Base-by-base conservation (phyloP, 2,329 filamentous ascomycete species). In the Fusarium mexicanum region DNA sequence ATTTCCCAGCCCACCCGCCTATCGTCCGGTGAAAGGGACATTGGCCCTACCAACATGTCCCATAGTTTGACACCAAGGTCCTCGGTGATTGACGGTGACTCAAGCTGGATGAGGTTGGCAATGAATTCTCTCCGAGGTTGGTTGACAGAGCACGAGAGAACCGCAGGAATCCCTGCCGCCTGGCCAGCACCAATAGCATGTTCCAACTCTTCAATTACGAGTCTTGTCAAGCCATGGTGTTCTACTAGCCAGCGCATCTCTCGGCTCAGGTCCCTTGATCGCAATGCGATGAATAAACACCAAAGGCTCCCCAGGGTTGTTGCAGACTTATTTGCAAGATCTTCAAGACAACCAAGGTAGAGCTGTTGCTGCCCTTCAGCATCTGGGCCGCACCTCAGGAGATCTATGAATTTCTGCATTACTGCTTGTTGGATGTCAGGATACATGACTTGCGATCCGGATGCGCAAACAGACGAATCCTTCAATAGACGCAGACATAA, bases 291-390 rank as follows among this genome's bases (percentile, higher is more conserved):
- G 58, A 80, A 84, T 53, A 94, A 84, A 22, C 91, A 91, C 78
- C 91, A 92, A 26, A 95, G 87, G 75, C 93, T 96, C 3, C 94
- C 94, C 12, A 93, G 87, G 2, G 92, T 90, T 20, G 90, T 92
- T 16, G 84, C 72, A 4, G 91, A 91, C 79, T 88, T 91, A 29
- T 86, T 83, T 6, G 87, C 85, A 51, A 97, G 91, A 76, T 96
- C 92, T 51, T 87, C 76, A 54, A 95, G 86, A 79, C 94, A 96
- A 61, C 87, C 87, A 53, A 86, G 80, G 72, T 92, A 93, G 22
- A 96, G 89, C 26, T 86, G 84, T 65, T 86, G 85, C 53, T 92
- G 90, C 67, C 90, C 90, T 11, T 88, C 84, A 4, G 75, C 64
- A 26, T 86, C 86, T 10, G 89, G 86, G 0, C 91, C 90, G 37